Conservation (phyloP, 2,329 filamentous ascomycete genomes). For the Lachnellula occidentalis region DNA sequence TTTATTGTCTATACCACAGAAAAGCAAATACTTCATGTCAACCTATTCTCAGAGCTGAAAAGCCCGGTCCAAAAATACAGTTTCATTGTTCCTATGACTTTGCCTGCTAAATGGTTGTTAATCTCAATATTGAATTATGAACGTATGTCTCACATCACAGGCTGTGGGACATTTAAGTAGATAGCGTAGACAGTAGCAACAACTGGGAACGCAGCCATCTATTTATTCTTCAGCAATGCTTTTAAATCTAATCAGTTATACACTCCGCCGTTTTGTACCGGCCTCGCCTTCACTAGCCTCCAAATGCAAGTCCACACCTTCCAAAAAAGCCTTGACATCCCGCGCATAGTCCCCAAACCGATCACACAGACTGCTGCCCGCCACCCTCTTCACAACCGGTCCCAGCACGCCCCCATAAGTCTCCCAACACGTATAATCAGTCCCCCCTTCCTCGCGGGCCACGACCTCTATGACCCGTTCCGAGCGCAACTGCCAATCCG, state of each 20-base stretch:
- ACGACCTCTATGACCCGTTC: slow-evolving; percentile 42
- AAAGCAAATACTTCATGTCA: background rate
- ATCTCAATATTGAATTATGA: too few species aligned
- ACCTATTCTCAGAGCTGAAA: background rate
- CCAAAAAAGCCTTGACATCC: slow-evolving; percentile 34
- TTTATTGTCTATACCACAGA: background rate
- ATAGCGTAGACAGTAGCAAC: too few species aligned
- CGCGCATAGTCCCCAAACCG: slow-evolving; percentile 36
- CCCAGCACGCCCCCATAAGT: slow-evolving; percentile 40
- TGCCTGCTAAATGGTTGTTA: too few species aligned
- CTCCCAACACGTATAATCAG: slow-evolving; percentile 40
- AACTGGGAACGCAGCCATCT: too few species aligned
- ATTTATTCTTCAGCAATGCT: too few species aligned
- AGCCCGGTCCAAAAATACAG: too few species aligned
- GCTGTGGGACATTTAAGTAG: too few species aligned
- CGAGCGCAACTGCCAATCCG: slow-evolving; percentile 31
- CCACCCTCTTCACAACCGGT: slow-evolving; percentile 31
- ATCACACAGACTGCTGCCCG: slow-evolving; percentile 30
- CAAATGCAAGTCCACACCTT: background rate
- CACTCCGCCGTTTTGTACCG: background rate
- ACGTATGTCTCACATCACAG: too few species aligned
- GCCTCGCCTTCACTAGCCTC: background rate
- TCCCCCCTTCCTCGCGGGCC: slow-evolving; percentile 33
- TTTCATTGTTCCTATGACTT: too few species aligned
- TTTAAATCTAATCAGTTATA: background rate